Base-by-base conservation (phyloP, 352 stramenopile genomes). In the Phytophthora idaei region DNA sequence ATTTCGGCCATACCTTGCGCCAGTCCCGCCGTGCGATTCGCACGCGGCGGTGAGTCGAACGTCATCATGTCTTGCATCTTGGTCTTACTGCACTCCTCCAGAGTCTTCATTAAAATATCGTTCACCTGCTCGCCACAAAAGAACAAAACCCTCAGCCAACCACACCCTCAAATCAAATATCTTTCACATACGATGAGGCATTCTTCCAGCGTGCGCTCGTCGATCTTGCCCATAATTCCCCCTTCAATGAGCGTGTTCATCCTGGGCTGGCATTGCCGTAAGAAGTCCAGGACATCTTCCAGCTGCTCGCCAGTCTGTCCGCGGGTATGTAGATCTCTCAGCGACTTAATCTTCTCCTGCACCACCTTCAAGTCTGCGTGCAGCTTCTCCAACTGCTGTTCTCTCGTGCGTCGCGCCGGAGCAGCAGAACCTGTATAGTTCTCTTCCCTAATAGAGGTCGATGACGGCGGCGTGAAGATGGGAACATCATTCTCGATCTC, bases 241-340 rank as follows among this genome's bases (percentile, higher is more conserved):
- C 86, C 88, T 74, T 95, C 88, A 67, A 95, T 95, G 11, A 95
- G 68, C 45, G 86, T 90, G 67, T 95, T 95, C 85, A 95, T 95
- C 47, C 88, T 85, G 5, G 86, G 88, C 56, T 92, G 84, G 61
- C 88, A 95, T 62, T 95, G 88, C 1, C 77, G 84, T 46, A 95
- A 57, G 56, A 95, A 95, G 61, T 95, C 88, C 42, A 93, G 55
- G 11, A 84, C 75, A 36, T 95, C 80, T 27, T 95, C 88, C 15
- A 89, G 63, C 31, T 80, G 69, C 17, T 90, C 83, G 11, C 57
- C 64, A 7, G 64, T 62, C 14, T 69, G 59, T 21, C 70, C 77
- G 5, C 59, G 41, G 2, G 63, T 58, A n/a, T 77, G 64, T 0
- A 92, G 32, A 21, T 87, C 74, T 12, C 73, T 77, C 29, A 89